Percentiles rank a stretch among this genome's conserved stretches.
Evolutionary conservation across 192 early-diverging fungal species (phyloP).

Genomic region (Podila horticola): DNA sequence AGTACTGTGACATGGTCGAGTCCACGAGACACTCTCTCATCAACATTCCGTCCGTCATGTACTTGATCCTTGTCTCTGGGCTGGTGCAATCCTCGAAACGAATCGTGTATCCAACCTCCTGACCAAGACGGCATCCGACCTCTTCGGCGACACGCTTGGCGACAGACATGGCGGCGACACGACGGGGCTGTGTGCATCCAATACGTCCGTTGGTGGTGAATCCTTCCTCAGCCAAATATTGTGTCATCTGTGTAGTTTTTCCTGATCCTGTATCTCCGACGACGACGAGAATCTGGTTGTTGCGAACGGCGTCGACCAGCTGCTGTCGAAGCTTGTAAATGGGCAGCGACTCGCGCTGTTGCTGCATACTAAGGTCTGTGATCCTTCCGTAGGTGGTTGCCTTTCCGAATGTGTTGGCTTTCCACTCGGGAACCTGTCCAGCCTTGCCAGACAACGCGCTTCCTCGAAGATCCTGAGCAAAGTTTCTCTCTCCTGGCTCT

Average conservation of each 20-base stretch:
- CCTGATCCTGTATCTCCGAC: slow-evolving; percentile 98
- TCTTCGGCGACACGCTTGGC: slow-evolving; percentile 98
- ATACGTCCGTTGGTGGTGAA: slow-evolving; percentile 89
- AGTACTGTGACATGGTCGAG: slow-evolving; percentile 83
- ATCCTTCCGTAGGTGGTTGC: slow-evolving; percentile 94
- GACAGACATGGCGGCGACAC: slow-evolving; percentile 99
- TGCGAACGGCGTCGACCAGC: slow-evolving; percentile 84
- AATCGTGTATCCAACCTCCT: slow-evolving; percentile 98
- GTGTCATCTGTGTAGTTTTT: slow-evolving; percentile 99
- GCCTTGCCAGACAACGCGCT: slow-evolving; percentile 68
- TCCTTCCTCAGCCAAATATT: slow-evolving; percentile 97
- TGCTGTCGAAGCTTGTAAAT: slow-evolving; percentile 83
- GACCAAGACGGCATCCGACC: slow-evolving; percentile 90
- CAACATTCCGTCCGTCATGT: slow-evolving; percentile 99
- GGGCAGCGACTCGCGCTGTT: slow-evolving; percentile 89
- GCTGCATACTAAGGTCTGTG: slow-evolving; percentile 83
- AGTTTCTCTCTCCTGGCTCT: slow-evolving; percentile 86
- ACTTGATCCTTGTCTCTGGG: slow-evolving; percentile 91
- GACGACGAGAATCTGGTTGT: slow-evolving; percentile 83
- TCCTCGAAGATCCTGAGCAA: slow-evolving; percentile 93
- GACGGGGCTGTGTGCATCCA: slow-evolving; percentile 98
- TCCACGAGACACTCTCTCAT: slow-evolving; percentile 93
- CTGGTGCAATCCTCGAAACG: slow-evolving; percentile 99
- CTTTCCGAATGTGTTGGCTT: slow-evolving; percentile 80
- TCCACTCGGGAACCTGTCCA: slow-evolving; percentile 90